Conservation (phyloP, 2,329 filamentous ascomycete species). For the Blumeria graminis region DNA sequence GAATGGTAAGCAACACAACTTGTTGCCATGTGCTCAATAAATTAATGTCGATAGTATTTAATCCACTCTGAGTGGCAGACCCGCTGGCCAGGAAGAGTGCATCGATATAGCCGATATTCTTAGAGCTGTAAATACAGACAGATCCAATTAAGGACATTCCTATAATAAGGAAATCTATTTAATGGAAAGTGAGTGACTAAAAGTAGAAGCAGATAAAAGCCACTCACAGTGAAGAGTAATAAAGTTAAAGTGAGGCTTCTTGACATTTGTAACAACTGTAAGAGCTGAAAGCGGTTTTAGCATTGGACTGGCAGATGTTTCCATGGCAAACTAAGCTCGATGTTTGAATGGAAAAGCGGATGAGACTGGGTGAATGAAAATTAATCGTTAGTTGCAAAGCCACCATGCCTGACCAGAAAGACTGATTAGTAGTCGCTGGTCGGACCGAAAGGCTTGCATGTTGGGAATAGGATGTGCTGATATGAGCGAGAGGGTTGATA, state of each 20-base stretch:
- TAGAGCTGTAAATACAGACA: conserved; percentile 44
- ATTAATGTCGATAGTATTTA: conserved; percentile 61
- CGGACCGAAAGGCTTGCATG: too few species aligned
- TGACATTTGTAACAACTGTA: conserved; percentile 8
- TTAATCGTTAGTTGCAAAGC: not conserved
- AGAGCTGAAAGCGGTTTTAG: conserved; percentile 21
- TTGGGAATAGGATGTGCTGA: too few species aligned
- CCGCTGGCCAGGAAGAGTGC: conserved; percentile 73
- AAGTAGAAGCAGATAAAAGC: not conserved
- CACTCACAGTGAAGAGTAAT: conserved; percentile 54
- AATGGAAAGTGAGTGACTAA: not conserved
- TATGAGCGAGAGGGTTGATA: too few species aligned
- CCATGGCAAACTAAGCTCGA: too few species aligned
- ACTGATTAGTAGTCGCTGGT: too few species aligned
- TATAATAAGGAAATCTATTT: conserved; percentile 55
- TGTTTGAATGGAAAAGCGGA: too few species aligned
- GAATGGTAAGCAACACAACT: conserved; percentile 43
- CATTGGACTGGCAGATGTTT: not conserved
- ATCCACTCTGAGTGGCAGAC: conserved; percentile 69
- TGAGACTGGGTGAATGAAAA: too few species aligned
- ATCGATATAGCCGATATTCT: conserved; percentile 54
- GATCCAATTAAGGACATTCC: conserved; percentile 49
- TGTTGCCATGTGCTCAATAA: conserved; percentile 47
- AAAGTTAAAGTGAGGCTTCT: conserved; percentile 52
- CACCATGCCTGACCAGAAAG: not conserved